These are phyloP conservation scores for Euryodendron excelsum DNA, from an alignment of 148 eudicot species.

Conservation along the genomic window DNA sequence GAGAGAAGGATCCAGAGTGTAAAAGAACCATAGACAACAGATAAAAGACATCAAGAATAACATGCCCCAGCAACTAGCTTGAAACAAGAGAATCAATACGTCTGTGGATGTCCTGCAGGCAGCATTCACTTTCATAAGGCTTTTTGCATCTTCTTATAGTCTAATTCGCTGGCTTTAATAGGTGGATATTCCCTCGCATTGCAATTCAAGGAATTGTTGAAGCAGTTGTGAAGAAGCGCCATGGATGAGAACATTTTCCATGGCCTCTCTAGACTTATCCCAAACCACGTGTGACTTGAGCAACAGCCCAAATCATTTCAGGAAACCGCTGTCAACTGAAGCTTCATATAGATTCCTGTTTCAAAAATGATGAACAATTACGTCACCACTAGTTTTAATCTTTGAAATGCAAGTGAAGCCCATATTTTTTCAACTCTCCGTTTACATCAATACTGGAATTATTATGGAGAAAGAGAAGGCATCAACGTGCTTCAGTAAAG, in stretches of 20 bases:
- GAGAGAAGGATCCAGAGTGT: neutral
- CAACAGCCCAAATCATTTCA: neutral
- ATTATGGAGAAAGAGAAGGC: neutral
- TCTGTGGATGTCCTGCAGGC: neutral
- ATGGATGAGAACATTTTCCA: neutral
- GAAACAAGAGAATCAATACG: too few species aligned
- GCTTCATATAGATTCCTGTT: neutral
- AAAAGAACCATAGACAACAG: neutral
- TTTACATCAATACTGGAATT: neutral
- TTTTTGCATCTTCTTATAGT: neutral
- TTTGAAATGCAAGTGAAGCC: neutral
- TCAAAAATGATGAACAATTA: too few species aligned
- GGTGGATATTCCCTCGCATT: neutral
- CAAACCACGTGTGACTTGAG: neutral
- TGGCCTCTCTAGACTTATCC: neutral
- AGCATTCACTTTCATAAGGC: neutral
- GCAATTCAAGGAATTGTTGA: neutral
- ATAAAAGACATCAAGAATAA: neutral
- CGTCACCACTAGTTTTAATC: neutral
- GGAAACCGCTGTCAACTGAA: neutral
- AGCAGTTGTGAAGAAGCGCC: neutral
- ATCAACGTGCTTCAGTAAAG: constrained; percentile 7
- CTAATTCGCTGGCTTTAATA: neutral
- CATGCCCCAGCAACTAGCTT: neutral
- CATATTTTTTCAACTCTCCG: neutral